These are phyloP conservation scores for Xylaria grammica DNA, from an alignment of 495 filamentous ascomycete genomes.

Conservation along the genomic window DNA sequence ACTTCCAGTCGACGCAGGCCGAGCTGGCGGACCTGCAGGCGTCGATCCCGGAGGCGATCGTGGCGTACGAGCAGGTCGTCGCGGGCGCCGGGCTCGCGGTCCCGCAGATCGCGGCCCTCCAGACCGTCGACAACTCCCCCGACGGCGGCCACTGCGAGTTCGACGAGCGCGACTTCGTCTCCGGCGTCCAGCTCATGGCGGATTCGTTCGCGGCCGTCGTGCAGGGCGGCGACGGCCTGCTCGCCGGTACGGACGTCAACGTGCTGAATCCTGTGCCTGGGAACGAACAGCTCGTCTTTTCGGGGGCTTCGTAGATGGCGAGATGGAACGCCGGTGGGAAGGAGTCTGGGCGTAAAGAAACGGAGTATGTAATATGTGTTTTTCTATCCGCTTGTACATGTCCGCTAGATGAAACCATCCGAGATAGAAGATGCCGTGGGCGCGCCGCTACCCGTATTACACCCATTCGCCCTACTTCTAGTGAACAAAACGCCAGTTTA, in stretches of 20 bases:
- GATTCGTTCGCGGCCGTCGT: conserved; percentile 51
- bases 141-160: conserved; percentile 57
- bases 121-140: conserved; percentile 56
- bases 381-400: no score
- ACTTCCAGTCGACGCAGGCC: conserved; percentile 56
- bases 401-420: no score
- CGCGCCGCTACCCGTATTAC: no score
- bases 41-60: conserved; percentile 50
- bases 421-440: no score
- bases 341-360: no score
- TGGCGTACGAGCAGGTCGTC: conserved; percentile 52
- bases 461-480: no score
- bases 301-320: conserved; percentile 25
- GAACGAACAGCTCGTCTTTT: conserved; percentile 48
- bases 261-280: conserved; percentile 50
- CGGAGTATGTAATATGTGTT: no score
- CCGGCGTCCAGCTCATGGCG: conserved; percentile 55
- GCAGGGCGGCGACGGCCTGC: conserved; percentile 48
- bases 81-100: conserved; percentile 39
- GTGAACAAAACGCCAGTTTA: no score
- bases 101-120: conserved; percentile 44
- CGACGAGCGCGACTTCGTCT: conserved; percentile 52
- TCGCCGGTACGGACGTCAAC: conserved; percentile 48
- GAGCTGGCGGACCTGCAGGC: conserved; percentile 50
- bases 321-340: neutral